These are phyloP conservation scores for Bipolaris sorokiniana DNA, from an alignment of 2,329 filamentous ascomycete genomes.

Conservation along the genomic window DNA sequence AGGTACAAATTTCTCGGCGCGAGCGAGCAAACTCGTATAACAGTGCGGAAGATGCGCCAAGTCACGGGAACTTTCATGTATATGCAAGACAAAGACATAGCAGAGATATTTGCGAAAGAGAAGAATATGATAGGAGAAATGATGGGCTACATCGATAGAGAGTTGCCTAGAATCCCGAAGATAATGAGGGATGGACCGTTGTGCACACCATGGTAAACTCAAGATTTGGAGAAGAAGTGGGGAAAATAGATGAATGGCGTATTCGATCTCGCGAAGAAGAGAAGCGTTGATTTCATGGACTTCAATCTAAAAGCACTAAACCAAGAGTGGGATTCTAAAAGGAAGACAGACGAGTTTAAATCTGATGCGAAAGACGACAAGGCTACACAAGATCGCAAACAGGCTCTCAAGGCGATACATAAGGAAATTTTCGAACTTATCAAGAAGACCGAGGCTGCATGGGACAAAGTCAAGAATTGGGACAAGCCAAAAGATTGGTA, in stretches of 20 bases:
- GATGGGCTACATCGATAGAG: background rate
- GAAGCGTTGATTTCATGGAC: background rate
- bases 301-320: background rate
- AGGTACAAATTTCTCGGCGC: background rate
- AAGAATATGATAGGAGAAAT: background rate
- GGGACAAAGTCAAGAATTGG: background rate
- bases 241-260: background rate
- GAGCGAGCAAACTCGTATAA: background rate
- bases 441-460: background rate
- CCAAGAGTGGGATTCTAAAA: background rate
- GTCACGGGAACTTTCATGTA: background rate
- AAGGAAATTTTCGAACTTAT: background rate
- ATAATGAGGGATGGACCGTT: no score
- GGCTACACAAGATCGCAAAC: background rate
- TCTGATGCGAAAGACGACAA: background rate
- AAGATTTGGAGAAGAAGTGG: background rate
- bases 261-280: background rate
- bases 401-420: background rate
- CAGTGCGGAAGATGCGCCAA: background rate
- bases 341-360: background rate
- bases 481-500: background rate
- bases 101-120: background rate
- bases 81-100: background rate
- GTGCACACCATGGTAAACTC: no score
- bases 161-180: background rate